Percentiles rank a stretch among this genome's conserved stretches.
Evolutionary conservation across 768 basidiomycete genomes (phyloP).

Genomic region (Tricholoma sp.): DNA sequence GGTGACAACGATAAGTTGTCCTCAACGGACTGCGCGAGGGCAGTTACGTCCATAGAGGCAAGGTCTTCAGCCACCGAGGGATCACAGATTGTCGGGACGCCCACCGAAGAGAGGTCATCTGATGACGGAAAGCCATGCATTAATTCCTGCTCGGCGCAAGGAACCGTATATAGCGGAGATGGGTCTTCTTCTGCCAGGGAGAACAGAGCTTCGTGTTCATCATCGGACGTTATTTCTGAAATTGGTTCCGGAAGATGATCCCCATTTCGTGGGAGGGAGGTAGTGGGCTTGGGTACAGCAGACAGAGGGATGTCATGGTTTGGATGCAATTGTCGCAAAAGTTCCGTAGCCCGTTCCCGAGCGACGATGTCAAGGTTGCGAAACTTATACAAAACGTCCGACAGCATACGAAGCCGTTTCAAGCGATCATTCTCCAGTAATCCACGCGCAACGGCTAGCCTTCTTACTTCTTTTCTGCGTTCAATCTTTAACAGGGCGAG

Average conservation of each 20-base stretch:
- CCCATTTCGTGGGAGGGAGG: background rate
- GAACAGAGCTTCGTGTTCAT: background rate
- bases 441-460: constrained; percentile 45
- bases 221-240: background rate
- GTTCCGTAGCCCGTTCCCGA: constrained; percentile 19
- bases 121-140: background rate
- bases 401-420: constrained; percentile 43
- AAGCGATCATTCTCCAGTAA: constrained; percentile 55
- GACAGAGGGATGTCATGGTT: background rate
- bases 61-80: background rate
- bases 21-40: background rate
- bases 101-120: background rate
- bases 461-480: constrained; percentile 48
- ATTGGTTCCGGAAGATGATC: background rate
- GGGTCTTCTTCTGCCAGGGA: background rate
- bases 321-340: constrained; percentile 7
- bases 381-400: constrained; percentile 33
- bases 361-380: constrained; percentile 25
- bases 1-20: background rate
- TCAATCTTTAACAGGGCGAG: constrained; percentile 36
- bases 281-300: background rate
- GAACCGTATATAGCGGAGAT: background rate
- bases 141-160: background rate
- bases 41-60: background rate
- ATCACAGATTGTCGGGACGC: background rate